Conservation (phyloP, 768 basidiomycete genomes). For the Suillus subluteus region DNA sequence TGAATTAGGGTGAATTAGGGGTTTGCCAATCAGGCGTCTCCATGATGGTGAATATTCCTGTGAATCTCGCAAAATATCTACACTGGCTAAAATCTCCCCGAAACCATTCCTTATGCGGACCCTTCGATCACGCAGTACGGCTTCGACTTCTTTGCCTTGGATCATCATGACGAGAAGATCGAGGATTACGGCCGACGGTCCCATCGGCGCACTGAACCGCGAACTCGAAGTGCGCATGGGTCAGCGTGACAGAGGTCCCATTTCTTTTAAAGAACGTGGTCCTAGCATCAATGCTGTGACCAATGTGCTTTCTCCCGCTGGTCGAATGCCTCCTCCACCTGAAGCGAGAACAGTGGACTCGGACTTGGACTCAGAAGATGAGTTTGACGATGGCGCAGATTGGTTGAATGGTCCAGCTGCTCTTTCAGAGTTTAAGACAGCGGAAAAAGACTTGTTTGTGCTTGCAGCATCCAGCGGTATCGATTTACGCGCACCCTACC, state of each 20-base stretch:
- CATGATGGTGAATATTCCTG: not conserved
- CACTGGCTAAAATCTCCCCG: not conserved
- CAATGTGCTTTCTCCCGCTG: constrained; percentile 11
- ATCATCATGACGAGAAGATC: not conserved
- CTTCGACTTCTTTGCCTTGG: not conserved
- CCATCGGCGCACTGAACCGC: not conserved
- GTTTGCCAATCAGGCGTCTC: not conserved
- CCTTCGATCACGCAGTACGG: not conserved
- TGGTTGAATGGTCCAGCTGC: constrained; percentile 7
- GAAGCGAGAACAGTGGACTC: not conserved
- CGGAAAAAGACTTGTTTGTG: not conserved
- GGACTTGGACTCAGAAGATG: not conserved
- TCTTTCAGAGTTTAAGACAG: not conserved
- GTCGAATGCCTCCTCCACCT: not conserved
- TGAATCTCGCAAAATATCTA: not conserved
- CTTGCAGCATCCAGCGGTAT: constrained; percentile 3
- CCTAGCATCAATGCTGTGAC: constrained; percentile 12
- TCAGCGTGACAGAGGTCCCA: constrained; percentile 12
- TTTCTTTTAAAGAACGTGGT: constrained; percentile 15
- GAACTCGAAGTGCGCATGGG: not conserved
- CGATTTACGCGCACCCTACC: constrained; percentile 4
- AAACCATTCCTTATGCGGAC: not conserved
- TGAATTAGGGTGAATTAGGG: not conserved
- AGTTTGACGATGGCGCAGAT: constrained; percentile 11
- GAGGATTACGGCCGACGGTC: not conserved